A percentile compares a stretch with the other conserved stretches of the same genome.
Conservation (phyloP, 1,284 basidiomycete species). For the Sanguinoderma infundibulare region DNA sequence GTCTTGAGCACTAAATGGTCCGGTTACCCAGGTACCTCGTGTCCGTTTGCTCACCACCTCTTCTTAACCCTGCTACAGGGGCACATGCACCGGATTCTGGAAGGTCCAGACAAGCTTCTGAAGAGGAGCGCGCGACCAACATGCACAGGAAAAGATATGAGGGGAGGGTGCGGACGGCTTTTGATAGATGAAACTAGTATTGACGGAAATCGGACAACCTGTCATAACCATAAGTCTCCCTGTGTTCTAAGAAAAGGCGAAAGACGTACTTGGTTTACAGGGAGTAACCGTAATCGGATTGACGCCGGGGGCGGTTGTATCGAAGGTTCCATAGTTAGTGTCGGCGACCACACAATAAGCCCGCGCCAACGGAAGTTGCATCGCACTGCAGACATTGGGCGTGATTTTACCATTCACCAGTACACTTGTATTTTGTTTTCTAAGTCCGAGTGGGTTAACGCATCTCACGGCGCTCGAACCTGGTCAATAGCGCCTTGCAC, state of each 20-base stretch:
- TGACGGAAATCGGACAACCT: background rate
- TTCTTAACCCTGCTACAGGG: background rate
- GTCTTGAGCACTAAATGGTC: background rate
- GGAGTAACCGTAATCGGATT: background rate
- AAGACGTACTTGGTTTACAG: background rate
- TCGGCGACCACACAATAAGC: background rate
- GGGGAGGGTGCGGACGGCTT: background rate
- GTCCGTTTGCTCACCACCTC: background rate
- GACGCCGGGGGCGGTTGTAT: background rate
- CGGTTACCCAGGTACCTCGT: background rate
- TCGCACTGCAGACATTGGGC: background rate
- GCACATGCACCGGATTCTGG: background rate
- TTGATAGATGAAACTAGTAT: background rate
- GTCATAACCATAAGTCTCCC: background rate
- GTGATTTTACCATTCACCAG: too few relatives aligned
- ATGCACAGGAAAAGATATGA: background rate
- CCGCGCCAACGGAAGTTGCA: background rate
- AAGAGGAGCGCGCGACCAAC: background rate
- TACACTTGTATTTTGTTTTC: too few relatives aligned
- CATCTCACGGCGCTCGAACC: background rate
- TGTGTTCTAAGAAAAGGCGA: background rate
- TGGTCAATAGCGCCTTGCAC: slow-evolving; percentile 25
- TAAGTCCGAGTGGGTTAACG: background rate
- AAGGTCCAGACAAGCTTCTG: background rate
- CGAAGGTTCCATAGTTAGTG: background rate